Conservation (phyloP, 805 yeast genomes). For the Kluyveromyces nonfermentans region DNA sequence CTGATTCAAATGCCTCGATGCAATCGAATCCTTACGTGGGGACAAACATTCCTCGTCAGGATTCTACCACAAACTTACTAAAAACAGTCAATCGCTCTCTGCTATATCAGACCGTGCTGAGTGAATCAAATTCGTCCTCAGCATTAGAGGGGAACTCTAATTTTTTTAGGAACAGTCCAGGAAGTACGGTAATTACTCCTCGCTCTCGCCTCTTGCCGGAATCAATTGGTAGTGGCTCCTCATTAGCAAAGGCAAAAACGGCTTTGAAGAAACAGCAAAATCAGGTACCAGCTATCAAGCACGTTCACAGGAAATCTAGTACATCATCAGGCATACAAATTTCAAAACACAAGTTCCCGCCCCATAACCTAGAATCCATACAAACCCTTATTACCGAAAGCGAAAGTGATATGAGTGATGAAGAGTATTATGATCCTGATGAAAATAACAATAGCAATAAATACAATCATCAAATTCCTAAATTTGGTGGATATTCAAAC, state of each 20-base stretch:
- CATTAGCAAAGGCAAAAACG: slow-evolving; percentile 23
- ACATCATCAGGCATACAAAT: slow-evolving; percentile 3
- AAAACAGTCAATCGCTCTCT: slow-evolving; percentile 23
- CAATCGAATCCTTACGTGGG: slow-evolving; percentile 7
- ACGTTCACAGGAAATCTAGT: slow-evolving; percentile 18
- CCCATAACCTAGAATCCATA: neutral
- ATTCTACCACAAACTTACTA: slow-evolving; percentile 20
- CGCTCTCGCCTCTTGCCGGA: slow-evolving; percentile 28
- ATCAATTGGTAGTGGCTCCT: slow-evolving; percentile 21
- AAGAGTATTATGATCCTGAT: slow-evolving; percentile 24
- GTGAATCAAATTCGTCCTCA: slow-evolving; percentile 12
- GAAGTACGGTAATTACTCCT: slow-evolving; percentile 27
- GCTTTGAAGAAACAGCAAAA: slow-evolving; percentile 19
- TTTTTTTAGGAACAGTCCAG: slow-evolving; percentile 9
- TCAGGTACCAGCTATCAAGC: slow-evolving; percentile 27
- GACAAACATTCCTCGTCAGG: slow-evolving; percentile 7
- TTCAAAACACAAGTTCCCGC: neutral
- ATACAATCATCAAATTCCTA: slow-evolving; percentile 26
- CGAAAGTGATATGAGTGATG: slow-evolving; percentile 14
- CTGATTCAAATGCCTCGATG: slow-evolving; percentile 5
- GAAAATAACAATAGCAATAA: slow-evolving; percentile 5
- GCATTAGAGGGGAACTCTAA: slow-evolving; percentile 14
- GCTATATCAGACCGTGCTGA: slow-evolving; percentile 18
- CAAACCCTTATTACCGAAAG: slow-evolving; percentile 6
- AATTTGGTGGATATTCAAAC: slow-evolving; percentile 68